Base-by-base conservation (phyloP, 495 filamentous ascomycete species). In the Massariosphaeria phaeospora region DNA sequence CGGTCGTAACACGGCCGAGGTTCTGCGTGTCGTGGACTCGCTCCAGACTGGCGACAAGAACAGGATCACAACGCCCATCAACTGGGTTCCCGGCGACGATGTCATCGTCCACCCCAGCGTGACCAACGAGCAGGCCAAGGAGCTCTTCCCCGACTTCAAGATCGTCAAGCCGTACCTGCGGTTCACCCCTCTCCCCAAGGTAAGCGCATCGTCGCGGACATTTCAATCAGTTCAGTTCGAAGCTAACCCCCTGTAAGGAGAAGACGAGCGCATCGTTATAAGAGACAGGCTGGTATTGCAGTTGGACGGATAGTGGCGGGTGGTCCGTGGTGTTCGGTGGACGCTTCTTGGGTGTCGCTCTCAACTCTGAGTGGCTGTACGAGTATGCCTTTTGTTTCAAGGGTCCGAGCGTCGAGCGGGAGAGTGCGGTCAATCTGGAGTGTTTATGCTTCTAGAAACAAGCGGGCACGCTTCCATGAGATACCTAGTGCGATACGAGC, bases 21-120 rank as follows among this genome's bases (percentile, higher is more conserved):
- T 98, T 49, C 82, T 98, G 56, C 88, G 94, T 66, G 85, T 97
- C 48, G 78, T 98, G 68, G 91, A 97, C 77, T 95, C 89, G 42
- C 84, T 97, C 52, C 90, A 96, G 79, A 95, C 94, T 34, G 91
- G 89, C 56, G 93, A 97, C 73, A 96, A 96, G 84, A 77, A 95
- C 79, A 85, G 84, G 62, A 74, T 97, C 69, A 95, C 94, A 57
- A 96, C 83, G 89, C 70, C 66, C 47, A 63, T 61, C 51, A 67
- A 70, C 61, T 70, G 67, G 69, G 40, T 70, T 20, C 68, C 62
- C 27, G 69, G 69, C 45, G 67, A 72, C 48, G 93, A 98, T 67
- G 94, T 96, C 62, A 96, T 97, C 65, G 90, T 97, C 48, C 88
- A 93, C 71, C 93, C 94, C 18, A 78, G 78, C 59, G 81, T 97